Evolutionary conservation across 805 yeast genomes (phyloP), one percentile per base, ranked within the genome.

Genomic region (Hanseniaspora jakobsenii): DNA sequence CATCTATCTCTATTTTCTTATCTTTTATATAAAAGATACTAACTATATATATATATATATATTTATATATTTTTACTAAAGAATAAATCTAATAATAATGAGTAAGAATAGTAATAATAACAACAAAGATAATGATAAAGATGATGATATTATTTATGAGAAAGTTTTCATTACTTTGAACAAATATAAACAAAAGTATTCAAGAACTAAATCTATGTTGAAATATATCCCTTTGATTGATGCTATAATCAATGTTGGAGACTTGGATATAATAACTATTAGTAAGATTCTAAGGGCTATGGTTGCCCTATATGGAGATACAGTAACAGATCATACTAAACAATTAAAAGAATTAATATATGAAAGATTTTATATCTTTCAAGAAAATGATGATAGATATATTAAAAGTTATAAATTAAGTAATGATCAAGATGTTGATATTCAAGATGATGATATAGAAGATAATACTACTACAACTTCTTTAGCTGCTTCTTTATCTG

Each of bases 231-330:
- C 38, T 5, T 6, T 34, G 5, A 28, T 41, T 8, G 45, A 41
- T 28, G 32, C 38, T 28, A 27, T 41, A 12, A 34, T 41, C 9
- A 36, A 41, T 27, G 45, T 41, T 3, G 38, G 45, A 21, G 34
- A 34, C 17, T 34, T 41, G 7, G 45, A 41, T 18, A 13, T 32
- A 28, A 19, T 41, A 3, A 41, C 38, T 1, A 38, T 41, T n/a
- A 34, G 38, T 12, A 29, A 30, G 13, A 41, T 41, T 7, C n/a
- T 34, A 6, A 24, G 34, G 14, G 16, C 45, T 6, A 12, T 41
- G 13, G 27, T 19, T 13, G 28, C 27, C 16, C 13, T 41, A 9
- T 34, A 41, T 17, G 45, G 38, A 8, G 45, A 41, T 1, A 21
- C 18, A n/a, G 17, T 32, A 1, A 4, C 18, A 22, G 28, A 7